These are phyloP conservation scores for Pseudozyma thailandica DNA, from an alignment of 1,284 basidiomycete species.

Conservation along the genomic window DNA sequence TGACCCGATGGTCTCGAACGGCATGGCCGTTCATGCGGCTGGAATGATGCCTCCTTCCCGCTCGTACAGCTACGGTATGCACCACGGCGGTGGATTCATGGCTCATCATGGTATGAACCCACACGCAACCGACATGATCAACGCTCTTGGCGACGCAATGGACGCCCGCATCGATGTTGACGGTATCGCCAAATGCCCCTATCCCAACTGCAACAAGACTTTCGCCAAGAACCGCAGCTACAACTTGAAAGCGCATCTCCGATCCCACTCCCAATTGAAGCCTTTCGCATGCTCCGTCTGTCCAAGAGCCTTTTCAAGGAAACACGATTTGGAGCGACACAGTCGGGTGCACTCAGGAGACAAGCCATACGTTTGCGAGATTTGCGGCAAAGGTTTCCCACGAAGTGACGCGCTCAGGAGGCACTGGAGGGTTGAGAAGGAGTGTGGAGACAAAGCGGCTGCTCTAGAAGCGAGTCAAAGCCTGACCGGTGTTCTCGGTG, in stretches of 20 bases:
- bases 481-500: constrained; percentile 26
- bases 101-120: constrained; percentile 35
- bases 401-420: constrained; percentile 64
- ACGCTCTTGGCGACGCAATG: constrained; percentile 57
- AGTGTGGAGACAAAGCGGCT: constrained; percentile 58
- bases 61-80: constrained; percentile 29
- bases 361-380: constrained; percentile 66
- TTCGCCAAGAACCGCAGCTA: constrained; percentile 64
- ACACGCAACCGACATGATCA: constrained; percentile 51
- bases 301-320: constrained; percentile 63
- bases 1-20: constrained; percentile 15
- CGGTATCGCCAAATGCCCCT: constrained; percentile 58
- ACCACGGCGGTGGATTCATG: constrained; percentile 20
- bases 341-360: constrained; percentile 66
- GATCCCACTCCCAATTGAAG: constrained; percentile 61
- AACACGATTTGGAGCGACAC: constrained; percentile 66
- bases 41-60: constrained; percentile 44
- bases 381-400: constrained; percentile 66
- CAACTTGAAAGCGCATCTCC: constrained; percentile 63
- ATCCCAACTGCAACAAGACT: constrained; percentile 62
- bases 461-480: constrained; percentile 56
- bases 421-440: constrained; percentile 65
- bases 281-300: constrained; percentile 65
- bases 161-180: constrained; percentile 57
- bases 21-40: constrained; percentile 21